phyloP scores from a whole-genome alignment of 2,329 filamentous ascomycete species.

The Botrytis deweyae region DNA sequence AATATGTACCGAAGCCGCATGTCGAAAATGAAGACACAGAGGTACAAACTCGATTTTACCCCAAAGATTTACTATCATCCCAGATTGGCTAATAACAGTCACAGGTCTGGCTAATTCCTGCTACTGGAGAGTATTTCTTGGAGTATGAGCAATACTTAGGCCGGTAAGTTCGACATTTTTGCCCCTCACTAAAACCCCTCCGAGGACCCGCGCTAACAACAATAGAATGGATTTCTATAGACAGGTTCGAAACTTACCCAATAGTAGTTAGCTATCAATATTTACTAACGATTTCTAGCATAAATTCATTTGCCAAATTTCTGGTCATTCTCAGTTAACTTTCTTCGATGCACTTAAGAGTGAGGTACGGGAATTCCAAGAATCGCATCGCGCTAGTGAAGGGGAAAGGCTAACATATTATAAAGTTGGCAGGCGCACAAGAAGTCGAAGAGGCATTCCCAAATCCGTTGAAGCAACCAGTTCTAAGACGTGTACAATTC shows the following conservation, averaged over 20 bases:
- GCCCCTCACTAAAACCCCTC: neutral
- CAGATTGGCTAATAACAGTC: conserved; percentile 29
- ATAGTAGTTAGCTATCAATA: neutral
- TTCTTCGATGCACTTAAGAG: conserved; percentile 92
- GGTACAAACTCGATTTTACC: conserved; percentile 51
- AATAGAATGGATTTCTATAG: conserved; percentile 87
- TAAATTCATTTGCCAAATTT: conserved; percentile 93
- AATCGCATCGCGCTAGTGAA: neutral
- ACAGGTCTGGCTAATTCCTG: conserved; percentile 87
- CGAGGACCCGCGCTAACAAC: conserved; percentile 14
- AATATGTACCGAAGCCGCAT: conserved; percentile 69
- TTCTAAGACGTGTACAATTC: conserved; percentile 88
- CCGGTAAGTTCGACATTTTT: conserved; percentile 56
- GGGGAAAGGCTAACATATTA: conserved; percentile 35
- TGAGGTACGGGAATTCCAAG: conserved; percentile 61
- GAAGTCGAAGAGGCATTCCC: conserved; percentile 92
- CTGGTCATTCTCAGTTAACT: conserved; percentile 83
- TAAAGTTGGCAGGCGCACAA: conserved; percentile 71
- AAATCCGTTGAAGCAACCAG: conserved; percentile 84
- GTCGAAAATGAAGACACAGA: conserved; percentile 81
- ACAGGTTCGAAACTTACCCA: conserved; percentile 57
- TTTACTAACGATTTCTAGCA: conserved; percentile 45
- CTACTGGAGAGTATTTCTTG: conserved; percentile 86
- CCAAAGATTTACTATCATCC: conserved; percentile 11
- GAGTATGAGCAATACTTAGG: conserved; percentile 85